Evolutionary conservation across 371 early-diverging fungal species (phyloP).

Genomic region (Fennellomyces sp.): DNA sequence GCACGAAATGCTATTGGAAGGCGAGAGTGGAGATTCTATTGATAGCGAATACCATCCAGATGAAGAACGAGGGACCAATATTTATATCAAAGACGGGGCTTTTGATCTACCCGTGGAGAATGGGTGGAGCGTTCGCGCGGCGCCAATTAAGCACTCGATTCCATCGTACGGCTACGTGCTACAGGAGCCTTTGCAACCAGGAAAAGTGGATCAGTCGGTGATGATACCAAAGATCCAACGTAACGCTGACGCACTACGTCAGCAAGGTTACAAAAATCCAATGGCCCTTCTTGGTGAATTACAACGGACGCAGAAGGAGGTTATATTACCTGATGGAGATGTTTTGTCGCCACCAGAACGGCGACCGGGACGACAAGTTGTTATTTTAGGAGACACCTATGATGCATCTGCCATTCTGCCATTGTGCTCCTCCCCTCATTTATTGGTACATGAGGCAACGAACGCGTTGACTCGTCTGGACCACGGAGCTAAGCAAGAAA

Average conservation of each 20-base stretch:
- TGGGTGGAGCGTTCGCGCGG: conserved; percentile 35
- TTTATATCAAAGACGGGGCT: not conserved
- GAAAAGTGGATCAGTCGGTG: conserved; percentile 39
- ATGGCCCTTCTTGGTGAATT: conserved; percentile 46
- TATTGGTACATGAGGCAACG: conserved; percentile 67
- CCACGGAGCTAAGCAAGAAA: not conserved
- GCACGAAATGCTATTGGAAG: conserved; percentile 43
- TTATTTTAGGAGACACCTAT: conserved; percentile 62
- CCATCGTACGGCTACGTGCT: conserved; percentile 58
- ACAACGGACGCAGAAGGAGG: conserved; percentile 36
- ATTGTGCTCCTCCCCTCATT: conserved; percentile 13
- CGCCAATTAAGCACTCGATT: conserved; percentile 54
- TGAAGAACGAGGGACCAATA: conserved; percentile 26
- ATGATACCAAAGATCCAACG: conserved; percentile 44
- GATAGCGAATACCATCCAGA: conserved; percentile 30
- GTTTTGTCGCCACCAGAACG: conserved; percentile 34
- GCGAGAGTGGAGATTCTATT: conserved; percentile 17
- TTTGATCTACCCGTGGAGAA: conserved; percentile 5
- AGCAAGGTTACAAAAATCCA: conserved; percentile 46
- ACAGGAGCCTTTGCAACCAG: conserved; percentile 41
- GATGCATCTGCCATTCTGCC: conserved; percentile 38
- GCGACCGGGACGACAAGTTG: conserved; percentile 49
- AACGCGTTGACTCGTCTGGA: conserved; percentile 54
- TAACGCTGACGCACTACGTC: conserved; percentile 36
- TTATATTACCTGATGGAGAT: conserved; percentile 53